These are phyloP conservation scores for Amphibolis antarctica DNA, from an alignment of 106 monocot genomes.

Conservation along the genomic window DNA sequence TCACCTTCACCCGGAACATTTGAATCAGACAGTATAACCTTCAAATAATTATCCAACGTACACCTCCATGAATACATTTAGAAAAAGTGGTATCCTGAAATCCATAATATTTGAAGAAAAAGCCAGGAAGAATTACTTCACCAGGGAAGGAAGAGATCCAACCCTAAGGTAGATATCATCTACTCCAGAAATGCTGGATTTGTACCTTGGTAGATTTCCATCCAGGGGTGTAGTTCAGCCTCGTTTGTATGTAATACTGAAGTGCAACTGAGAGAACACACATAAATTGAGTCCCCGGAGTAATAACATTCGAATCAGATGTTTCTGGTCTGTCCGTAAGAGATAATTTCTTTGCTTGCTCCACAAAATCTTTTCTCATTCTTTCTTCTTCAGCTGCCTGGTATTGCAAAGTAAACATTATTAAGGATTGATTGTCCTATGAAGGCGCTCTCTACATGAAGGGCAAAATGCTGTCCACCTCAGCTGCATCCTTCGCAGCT, in stretches of 20 bases:
- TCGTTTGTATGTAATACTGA: slow-evolving; percentile 73
- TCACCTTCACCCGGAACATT: slow-evolving; percentile 99
- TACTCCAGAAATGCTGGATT: slow-evolving; percentile 20
- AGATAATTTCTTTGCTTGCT: slow-evolving; percentile 36
- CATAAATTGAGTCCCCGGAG: slow-evolving; percentile 93
- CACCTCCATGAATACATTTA: slow-evolving; percentile 58
- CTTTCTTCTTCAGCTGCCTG: slow-evolving; percentile 73
- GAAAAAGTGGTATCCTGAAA: slow-evolving; percentile 66
- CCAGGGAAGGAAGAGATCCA: slow-evolving; percentile 14
- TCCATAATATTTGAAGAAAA: slow-evolving; percentile 39
- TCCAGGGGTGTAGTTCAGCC: slow-evolving; percentile 50
- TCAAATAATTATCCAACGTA: slow-evolving; percentile 62
- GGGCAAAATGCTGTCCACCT: slow-evolving; percentile 36
- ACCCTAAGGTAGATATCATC: slow-evolving; percentile 13
- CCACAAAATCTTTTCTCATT: slow-evolving; percentile 58
- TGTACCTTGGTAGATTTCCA: slow-evolving; percentile 76
- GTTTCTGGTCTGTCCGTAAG: slow-evolving; percentile 39
- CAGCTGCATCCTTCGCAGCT: slow-evolving; percentile 94
- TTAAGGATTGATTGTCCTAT: neutral
- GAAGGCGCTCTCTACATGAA: neutral
- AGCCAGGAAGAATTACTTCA: slow-evolving; percentile 48
- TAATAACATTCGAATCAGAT: slow-evolving; percentile 89
- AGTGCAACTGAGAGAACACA: slow-evolving; percentile 67
- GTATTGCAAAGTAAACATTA: neutral
- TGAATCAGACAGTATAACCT: slow-evolving; percentile 96